phyloP scores from a whole-genome alignment of 2,329 filamentous ascomycete species.

The Pseudogymnoascus sp. region DNA sequence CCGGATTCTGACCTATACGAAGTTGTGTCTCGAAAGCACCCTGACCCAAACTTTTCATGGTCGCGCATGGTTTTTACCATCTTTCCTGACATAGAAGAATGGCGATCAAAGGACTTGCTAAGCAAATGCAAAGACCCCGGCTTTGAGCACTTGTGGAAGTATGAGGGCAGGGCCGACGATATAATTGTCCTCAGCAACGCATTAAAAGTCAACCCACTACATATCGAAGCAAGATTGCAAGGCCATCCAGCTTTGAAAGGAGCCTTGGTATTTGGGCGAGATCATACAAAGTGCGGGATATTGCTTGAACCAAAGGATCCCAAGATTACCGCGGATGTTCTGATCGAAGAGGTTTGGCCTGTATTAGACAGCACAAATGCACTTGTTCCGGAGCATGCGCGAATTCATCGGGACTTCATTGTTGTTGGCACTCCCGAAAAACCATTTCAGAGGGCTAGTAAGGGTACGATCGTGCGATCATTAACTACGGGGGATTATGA shows the following conservation, averaged over 20 bases:
- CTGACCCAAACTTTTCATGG: constrained; percentile 21
- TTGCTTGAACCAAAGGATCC: constrained; percentile 14
- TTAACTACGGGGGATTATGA: constrained; percentile 10
- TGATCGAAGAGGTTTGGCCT: constrained; percentile 15
- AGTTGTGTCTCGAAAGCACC: constrained; percentile 26
- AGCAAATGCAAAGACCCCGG: constrained; percentile 12
- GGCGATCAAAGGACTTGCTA: constrained; percentile 36
- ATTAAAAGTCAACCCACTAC: neutral
- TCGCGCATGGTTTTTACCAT: constrained; percentile 31
- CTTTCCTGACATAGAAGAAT: constrained; percentile 35
- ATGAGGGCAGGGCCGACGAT: constrained; percentile 15
- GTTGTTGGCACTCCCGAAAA: constrained; percentile 12
- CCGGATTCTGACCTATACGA: constrained; percentile 27
- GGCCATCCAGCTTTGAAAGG: neutral
- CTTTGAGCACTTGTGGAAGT: constrained; percentile 11
- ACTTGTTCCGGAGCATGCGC: constrained; percentile 15
- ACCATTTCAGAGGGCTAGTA: constrained; percentile 14
- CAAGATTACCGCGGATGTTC: neutral
- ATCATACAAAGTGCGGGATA: constrained; percentile 12
- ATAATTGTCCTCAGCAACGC: constrained; percentile 14
- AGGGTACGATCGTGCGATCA: constrained; percentile 14
- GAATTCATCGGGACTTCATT: constrained; percentile 13
- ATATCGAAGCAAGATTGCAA: neutral
- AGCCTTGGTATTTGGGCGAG: constrained; percentile 29
- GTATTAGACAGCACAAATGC: constrained; percentile 15